Percentiles rank a stretch among this genome's conserved stretches.
phyloP scores from a whole-genome alignment of 495 filamentous ascomycete species.

The Tuber umbilicatum region DNA sequence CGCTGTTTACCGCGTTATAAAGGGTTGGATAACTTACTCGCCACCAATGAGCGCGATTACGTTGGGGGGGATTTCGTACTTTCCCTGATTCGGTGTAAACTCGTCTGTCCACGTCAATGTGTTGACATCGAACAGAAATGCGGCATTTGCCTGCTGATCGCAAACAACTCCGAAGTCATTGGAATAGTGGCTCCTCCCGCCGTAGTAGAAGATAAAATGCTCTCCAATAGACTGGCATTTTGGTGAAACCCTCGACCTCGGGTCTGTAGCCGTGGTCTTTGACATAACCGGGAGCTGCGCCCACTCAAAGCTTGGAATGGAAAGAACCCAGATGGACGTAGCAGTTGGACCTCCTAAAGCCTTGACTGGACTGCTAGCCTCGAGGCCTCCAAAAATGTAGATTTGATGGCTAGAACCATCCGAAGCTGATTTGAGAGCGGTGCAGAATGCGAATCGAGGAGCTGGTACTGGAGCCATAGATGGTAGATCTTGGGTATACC shows the following conservation, averaged over 20 bases:
- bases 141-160: slow-evolving; percentile 5
- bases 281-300: background rate
- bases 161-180: no score
- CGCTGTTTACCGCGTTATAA: background rate
- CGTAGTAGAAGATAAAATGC: slow-evolving; percentile 15
- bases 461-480: background rate
- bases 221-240: slow-evolving; percentile 11
- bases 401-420: slow-evolving; percentile 23
- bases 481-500: slow-evolving; percentile 15
- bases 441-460: slow-evolving; percentile 13
- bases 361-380: no score
- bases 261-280: background rate
- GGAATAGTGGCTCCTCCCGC: slow-evolving; percentile 19
- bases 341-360: background rate
- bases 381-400: slow-evolving; percentile 6
- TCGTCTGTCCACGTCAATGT: slow-evolving; percentile 10
- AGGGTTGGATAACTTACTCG: background rate
- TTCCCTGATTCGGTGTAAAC: background rate
- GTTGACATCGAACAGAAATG: slow-evolving; percentile 16
- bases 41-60: background rate
- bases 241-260: background rate
- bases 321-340: slow-evolving; percentile 13
- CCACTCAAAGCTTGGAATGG: slow-evolving; percentile 16
- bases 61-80: background rate
- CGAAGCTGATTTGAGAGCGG: background rate